Evolutionary conservation across 495 filamentous ascomycete species (phyloP).

Genomic region (Lophium mytilinum): DNA sequence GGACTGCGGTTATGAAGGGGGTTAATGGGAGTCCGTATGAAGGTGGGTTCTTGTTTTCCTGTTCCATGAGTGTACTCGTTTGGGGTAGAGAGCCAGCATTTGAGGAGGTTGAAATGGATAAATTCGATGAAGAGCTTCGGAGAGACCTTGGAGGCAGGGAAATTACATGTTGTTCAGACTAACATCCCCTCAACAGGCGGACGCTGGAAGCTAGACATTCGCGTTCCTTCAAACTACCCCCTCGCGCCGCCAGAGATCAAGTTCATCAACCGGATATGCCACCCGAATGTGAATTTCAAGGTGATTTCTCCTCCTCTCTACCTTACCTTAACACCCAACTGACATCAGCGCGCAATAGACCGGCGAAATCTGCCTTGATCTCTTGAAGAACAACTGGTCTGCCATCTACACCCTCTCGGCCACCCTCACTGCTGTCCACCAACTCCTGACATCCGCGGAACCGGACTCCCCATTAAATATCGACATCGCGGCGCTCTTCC

Average conservation of each 20-base stretch:
- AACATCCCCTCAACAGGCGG: conserved; percentile 47
- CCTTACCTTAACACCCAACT: conserved; percentile 6
- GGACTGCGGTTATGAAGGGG: conserved; percentile 76
- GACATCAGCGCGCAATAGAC: conserved; percentile 37
- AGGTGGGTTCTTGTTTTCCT: conserved; percentile 38
- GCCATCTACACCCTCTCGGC: conserved; percentile 72
- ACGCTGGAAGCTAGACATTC: conserved; percentile 73
- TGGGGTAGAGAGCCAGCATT: no score
- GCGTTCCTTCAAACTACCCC: conserved; percentile 72
- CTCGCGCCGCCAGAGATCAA: conserved; percentile 61
- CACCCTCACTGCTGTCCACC: conserved; percentile 67
- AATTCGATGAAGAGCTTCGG: no score
- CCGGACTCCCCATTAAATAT: conserved; percentile 82
- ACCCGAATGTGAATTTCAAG: conserved; percentile 73
- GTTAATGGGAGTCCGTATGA: conserved; percentile 60
- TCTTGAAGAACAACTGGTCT: conserved; percentile 75
- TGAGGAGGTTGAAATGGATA: no score
- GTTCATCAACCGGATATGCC: conserved; percentile 75
- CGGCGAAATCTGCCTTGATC: conserved; percentile 88
- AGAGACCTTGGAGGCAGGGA: no score
- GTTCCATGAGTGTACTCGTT: no score
- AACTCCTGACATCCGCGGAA: conserved; percentile 67
- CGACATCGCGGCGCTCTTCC: conserved; percentile 71
- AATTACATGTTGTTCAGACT: neutral
- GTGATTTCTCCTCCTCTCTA: conserved; percentile 17